Conservation (phyloP, 1,139 yeast species). For the Blastobotrys petasosporus region DNA sequence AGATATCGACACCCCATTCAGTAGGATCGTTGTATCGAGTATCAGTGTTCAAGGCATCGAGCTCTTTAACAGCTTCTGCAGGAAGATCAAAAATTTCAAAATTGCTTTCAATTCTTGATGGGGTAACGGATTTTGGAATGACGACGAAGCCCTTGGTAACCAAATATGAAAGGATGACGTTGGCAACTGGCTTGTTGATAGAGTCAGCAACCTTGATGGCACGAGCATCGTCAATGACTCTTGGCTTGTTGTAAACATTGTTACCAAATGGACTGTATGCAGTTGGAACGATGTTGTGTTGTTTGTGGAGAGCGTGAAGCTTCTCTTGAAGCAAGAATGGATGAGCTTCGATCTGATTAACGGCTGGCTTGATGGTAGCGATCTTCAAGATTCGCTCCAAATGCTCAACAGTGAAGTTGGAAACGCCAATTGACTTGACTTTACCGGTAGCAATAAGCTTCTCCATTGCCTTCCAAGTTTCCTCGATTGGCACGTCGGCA, state of each 20-base stretch:
- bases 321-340: constrained; percentile 77
- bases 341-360: constrained; percentile 82
- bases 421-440: constrained; percentile 70
- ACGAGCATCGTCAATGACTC: constrained; percentile 54
- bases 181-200: constrained; percentile 39
- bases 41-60: constrained; percentile 62
- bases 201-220: constrained; percentile 38
- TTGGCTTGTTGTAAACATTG: constrained; percentile 59
- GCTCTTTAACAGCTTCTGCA: constrained; percentile 39
- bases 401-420: constrained; percentile 71
- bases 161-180: constrained; percentile 43
- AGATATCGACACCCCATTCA: constrained; percentile 21
- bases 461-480: constrained; percentile 43
- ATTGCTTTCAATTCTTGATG: constrained; percentile 44
- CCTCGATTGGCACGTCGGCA: constrained; percentile 49
- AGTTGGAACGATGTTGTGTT: constrained; percentile 57
- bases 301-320: constrained; percentile 56
- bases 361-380: constrained; percentile 68
- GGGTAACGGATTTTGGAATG: constrained; percentile 60
- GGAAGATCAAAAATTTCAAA: constrained; percentile 46
- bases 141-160: constrained; percentile 46
- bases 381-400: constrained; percentile 66
- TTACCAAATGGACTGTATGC: constrained; percentile 85
- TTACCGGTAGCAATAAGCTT: constrained; percentile 48
- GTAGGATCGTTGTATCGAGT: constrained; percentile 44